phyloP scores from a whole-genome alignment of 2,329 filamentous ascomycete genomes.

The Claviceps purpurea region DNA sequence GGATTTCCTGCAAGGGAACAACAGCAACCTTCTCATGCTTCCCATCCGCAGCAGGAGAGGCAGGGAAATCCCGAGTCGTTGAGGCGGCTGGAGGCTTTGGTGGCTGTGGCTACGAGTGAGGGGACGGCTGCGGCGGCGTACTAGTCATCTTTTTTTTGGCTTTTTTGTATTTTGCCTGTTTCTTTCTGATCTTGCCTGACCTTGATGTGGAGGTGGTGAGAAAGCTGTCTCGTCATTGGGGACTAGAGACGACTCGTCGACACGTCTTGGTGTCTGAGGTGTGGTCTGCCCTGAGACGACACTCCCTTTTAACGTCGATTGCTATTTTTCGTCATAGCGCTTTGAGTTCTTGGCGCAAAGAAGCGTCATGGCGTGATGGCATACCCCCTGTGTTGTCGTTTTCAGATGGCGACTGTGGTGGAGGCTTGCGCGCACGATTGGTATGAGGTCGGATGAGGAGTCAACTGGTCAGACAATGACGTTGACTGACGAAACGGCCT shows the following conservation, averaged over 20 bases:
- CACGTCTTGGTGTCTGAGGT: too few species aligned
- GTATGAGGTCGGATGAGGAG: background rate
- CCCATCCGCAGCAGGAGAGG: constrained; percentile 14
- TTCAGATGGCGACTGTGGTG: constrained; percentile 8
- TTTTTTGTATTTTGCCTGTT: background rate
- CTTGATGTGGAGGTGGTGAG: too few species aligned
- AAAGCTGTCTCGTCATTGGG: too few species aligned
- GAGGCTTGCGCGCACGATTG: background rate
- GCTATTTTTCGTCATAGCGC: background rate
- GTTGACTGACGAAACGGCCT: too few species aligned
- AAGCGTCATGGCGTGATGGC: constrained; percentile 11
- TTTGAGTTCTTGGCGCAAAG: background rate
- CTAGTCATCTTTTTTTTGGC: constrained; percentile 6
- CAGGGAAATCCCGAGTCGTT: constrained; percentile 20
- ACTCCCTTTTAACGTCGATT: background rate
- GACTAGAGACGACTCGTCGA: too few species aligned
- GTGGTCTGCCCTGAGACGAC: background rate
- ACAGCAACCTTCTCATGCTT: constrained; percentile 7
- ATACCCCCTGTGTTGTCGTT: constrained; percentile 11
- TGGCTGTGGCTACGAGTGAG: constrained; percentile 31
- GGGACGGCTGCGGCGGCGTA: constrained; percentile 29
- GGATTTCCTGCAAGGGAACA: constrained; percentile 32
- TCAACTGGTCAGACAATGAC: too few species aligned
- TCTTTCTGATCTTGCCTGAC: background rate
- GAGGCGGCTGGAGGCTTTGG: constrained; percentile 27